Conservation (phyloP, 192 early-diverging fungal species). For the Coemansia sp. region DNA sequence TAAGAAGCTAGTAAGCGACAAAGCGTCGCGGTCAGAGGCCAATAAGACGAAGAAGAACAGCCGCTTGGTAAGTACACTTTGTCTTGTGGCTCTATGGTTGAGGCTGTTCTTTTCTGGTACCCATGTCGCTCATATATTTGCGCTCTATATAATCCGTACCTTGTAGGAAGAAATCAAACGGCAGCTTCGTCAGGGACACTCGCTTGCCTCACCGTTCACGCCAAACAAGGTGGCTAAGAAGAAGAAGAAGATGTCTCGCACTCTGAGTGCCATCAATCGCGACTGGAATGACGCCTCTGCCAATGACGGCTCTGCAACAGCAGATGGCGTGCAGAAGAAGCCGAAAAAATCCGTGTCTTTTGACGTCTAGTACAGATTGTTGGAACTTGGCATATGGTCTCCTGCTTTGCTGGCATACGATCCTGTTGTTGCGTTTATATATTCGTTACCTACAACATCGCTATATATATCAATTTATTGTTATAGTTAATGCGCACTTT, state of each 20-base stretch:
- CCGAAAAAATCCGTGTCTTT: conserved; percentile 38
- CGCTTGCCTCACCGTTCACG: conserved; percentile 14
- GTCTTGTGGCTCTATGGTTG: not conserved
- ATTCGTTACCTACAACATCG: not conserved
- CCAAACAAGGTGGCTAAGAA: conserved; percentile 24
- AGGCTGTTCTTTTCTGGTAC: not conserved
- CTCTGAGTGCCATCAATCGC: conserved; percentile 45
- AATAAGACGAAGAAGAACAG: conserved; percentile 36
- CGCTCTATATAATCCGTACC: not conserved
- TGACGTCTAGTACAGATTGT: conserved; percentile 8
- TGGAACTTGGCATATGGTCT: not conserved
- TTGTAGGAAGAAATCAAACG: conserved; percentile 48
- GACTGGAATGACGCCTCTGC: conserved; percentile 36
- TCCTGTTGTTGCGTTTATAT: not conserved
- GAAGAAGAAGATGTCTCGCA: conserved; percentile 33
- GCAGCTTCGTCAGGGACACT: conserved; percentile 33
- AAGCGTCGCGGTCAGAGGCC: conserved; percentile 27
- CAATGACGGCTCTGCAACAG: not conserved
- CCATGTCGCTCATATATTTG: not conserved
- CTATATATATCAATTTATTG: not conserved
- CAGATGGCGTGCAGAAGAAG: conserved; percentile 19
- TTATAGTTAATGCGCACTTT: not conserved
- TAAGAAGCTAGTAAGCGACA: conserved; percentile 37
- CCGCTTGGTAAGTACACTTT: conserved; percentile 24
- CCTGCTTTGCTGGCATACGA: not conserved